Percentiles rank a stretch among this genome's conserved stretches.
Evolutionary conservation across 768 basidiomycete species (phyloP).

Genomic region (Amanita polypyramis): DNA sequence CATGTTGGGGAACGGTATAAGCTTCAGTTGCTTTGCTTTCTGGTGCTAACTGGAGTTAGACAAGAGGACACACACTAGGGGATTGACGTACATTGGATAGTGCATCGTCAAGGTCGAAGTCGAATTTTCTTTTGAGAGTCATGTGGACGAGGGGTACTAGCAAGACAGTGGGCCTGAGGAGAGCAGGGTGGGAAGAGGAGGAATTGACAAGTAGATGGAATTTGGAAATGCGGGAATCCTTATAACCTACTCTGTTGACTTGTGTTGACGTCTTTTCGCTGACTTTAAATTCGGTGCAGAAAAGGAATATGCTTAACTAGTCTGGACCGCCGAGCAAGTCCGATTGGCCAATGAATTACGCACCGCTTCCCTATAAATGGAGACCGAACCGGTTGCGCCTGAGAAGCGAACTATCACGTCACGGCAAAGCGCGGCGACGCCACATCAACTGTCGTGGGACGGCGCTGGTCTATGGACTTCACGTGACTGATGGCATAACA

Average conservation of each 20-base stretch:
- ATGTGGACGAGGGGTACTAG: slow-evolving; percentile 25
- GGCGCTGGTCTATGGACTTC: neutral
- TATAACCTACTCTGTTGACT: slow-evolving; percentile 8
- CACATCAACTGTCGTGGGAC: neutral
- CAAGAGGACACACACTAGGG: slow-evolving; percentile 12
- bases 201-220: slow-evolving; percentile 10
- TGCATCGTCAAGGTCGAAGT: slow-evolving; percentile 44
- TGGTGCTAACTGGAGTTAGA: slow-evolving; percentile 16
- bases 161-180: slow-evolving; percentile 4
- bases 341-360: slow-evolving; percentile 18
- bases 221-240: slow-evolving; percentile 11
- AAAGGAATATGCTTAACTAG: slow-evolving; percentile 9
- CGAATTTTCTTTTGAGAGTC: slow-evolving; percentile 72
- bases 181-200: slow-evolving; percentile 9
- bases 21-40: slow-evolving; percentile 62
- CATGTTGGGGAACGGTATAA: slow-evolving; percentile 64
- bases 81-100: slow-evolving; percentile 32
- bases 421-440: slow-evolving; percentile 1
- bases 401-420: neutral
- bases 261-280: slow-evolving; percentile 8
- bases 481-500: neutral
- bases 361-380: slow-evolving; percentile 16
- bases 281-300: slow-evolving; percentile 5
- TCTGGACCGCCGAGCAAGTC: slow-evolving; percentile 13
- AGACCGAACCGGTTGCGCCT: neutral